Conservation (phyloP, 495 filamentous ascomycete species). For the Aspergillus biplanus region DNA sequence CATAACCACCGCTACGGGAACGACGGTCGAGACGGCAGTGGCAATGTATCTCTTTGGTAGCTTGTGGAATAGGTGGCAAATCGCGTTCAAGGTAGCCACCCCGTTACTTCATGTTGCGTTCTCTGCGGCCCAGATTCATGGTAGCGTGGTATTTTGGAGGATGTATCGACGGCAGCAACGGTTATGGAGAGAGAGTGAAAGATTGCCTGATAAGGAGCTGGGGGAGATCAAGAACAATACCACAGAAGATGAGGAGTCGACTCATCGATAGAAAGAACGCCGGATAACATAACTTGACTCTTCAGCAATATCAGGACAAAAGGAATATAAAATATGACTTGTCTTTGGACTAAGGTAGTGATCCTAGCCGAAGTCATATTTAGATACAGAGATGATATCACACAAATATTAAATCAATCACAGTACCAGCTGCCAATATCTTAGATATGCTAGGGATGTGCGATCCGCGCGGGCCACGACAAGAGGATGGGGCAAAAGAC, state of each 20-base stretch:
- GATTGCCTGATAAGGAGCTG: not conserved
- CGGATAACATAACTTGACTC: no score
- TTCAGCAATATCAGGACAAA: no score
- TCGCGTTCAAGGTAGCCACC: constrained; percentile 53
- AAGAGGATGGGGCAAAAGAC: no score
- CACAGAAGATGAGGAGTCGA: not conserved
- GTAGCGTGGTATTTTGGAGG: constrained; percentile 45
- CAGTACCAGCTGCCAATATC: no score
- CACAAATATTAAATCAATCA: no score
- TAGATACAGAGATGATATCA: no score
- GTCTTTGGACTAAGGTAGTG: no score
- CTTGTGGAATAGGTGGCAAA: constrained; percentile 48
- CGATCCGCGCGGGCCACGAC: no score
- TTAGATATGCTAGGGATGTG: no score
- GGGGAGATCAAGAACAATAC: not conserved
- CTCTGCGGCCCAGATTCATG: constrained; percentile 48
- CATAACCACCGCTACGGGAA: constrained; percentile 46
- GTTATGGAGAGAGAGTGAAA: constrained; percentile 23
- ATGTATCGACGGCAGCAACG: constrained; percentile 43
- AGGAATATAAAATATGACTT: no score
- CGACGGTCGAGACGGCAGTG: constrained; percentile 47
- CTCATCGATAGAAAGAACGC: not conserved
- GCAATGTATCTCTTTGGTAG: constrained; percentile 54
- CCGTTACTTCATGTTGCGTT: constrained; percentile 52
- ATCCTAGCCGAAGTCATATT: no score